Conservation (phyloP, 2,329 filamentous ascomycete species). For the Coleophoma eucalyptorum region DNA sequence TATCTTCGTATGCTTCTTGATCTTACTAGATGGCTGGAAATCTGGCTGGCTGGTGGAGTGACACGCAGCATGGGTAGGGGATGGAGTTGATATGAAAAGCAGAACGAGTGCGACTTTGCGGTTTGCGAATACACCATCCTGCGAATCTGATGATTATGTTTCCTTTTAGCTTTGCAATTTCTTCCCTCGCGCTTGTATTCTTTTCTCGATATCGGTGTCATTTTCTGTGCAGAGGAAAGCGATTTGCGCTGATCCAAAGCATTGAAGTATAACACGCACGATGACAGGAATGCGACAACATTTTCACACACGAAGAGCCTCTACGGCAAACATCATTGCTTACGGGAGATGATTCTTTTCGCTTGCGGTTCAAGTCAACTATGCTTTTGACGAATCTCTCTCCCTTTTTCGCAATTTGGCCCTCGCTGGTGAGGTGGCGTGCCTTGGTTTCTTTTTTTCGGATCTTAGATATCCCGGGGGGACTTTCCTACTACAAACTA, state of each 20-base stretch:
- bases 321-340: conserved; percentile 19
- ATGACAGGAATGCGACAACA: conserved; percentile 5
- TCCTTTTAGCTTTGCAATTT: conserved; percentile 27
- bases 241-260: too few species aligned
- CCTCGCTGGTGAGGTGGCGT: conserved; percentile 13
- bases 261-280: too few species aligned
- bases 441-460: conserved; percentile 9
- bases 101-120: conserved; percentile 25
- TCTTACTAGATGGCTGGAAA: conserved; percentile 23
- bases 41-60: conserved; percentile 26
- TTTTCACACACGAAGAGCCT: conserved; percentile 20
- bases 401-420: background rate
- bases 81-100: conserved; percentile 32
- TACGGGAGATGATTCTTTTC: conserved; percentile 15
- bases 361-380: background rate
- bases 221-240: conserved; percentile 17
- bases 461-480: conserved; percentile 26
- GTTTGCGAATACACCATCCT: conserved; percentile 33
- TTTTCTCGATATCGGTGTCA: conserved; percentile 17
- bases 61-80: conserved; percentile 27
- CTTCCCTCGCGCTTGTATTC: conserved; percentile 16
- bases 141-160: conserved; percentile 31
- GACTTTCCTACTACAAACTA: conserved; percentile 16
- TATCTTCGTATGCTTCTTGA: conserved; percentile 32
- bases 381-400: background rate